Evolutionary conservation across 139 green algal species (phyloP).

Genomic region (Tetratostichococcus sp.): DNA sequence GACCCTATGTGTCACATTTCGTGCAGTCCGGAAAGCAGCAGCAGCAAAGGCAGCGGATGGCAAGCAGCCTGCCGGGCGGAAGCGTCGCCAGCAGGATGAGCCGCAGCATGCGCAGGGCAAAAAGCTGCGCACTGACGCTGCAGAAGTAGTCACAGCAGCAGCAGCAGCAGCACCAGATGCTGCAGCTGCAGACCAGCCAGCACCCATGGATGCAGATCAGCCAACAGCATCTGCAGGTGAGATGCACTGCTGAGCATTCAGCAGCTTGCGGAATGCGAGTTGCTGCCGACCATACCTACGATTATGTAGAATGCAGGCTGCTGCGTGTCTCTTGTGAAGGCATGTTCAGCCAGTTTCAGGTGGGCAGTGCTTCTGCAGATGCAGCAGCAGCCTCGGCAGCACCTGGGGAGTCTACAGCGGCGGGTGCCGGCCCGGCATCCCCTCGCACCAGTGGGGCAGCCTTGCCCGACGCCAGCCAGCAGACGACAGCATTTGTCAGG

Average conservation of each 20-base stretch:
- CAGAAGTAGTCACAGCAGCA: not conserved
- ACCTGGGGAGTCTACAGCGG: not conserved
- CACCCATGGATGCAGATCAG: not conserved
- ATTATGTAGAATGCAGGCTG: too few relatives aligned
- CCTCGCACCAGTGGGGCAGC: not conserved
- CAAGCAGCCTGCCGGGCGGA: constrained; percentile 7
- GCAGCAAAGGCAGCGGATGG: not conserved
- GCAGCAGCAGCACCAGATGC: not conserved
- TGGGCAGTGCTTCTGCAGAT: too few relatives aligned
- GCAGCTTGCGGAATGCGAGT: too few relatives aligned
- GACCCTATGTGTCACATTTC: not conserved
- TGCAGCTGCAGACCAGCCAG: not conserved
- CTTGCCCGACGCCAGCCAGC: not conserved
- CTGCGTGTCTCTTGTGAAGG: too few relatives aligned
- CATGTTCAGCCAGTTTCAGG: too few relatives aligned
- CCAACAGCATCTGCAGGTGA: not conserved
- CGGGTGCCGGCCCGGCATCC: not conserved
- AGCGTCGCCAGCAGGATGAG: constrained; percentile 5
- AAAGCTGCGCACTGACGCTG: not conserved
- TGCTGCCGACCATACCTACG: too few relatives aligned
- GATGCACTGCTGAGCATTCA: too few relatives aligned
- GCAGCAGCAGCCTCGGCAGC: not conserved
- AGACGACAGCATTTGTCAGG: constrained; percentile 49
- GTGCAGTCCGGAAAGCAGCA: not conserved
- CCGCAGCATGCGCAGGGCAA: not conserved